A percentile compares a stretch with the other conserved stretches of the same genome.
Evolutionary conservation across 345 rosid species (phyloP).

Genomic region (Eucalyptus brandiana): DNA sequence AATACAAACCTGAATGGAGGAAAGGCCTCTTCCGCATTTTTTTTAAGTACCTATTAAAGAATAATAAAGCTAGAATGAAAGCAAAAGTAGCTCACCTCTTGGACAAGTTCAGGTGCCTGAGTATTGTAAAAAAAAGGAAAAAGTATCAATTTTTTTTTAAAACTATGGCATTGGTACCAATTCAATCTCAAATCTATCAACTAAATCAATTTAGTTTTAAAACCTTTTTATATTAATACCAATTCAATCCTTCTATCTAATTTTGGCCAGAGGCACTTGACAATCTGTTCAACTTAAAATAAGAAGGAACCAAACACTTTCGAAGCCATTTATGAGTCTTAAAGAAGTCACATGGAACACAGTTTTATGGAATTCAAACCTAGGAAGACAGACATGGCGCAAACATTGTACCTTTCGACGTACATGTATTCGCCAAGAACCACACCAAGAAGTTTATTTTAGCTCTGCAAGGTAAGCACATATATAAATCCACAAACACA

Average conservation of each 20-base stretch:
- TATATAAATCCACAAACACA: neutral
- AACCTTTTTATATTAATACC: rapidly evolving
- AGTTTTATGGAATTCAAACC: neutral
- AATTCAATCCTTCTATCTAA: too few relatives aligned
- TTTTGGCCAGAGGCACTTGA: neutral
- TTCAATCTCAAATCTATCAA: too few relatives aligned
- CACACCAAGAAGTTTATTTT: neutral
- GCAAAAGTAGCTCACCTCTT: neutral
- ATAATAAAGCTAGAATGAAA: neutral
- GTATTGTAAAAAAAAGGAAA: neutral
- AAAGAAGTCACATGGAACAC: neutral
- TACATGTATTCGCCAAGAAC: neutral
- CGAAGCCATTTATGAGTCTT: neutral
- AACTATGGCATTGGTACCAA: too few relatives aligned
- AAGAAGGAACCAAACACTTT: neutral
- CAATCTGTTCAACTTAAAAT: neutral
- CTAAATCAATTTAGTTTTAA: too few relatives aligned
- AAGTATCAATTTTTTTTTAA: too few relatives aligned
- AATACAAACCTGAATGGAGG: neutral
- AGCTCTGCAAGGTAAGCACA: neutral
- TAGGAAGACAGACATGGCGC: neutral
- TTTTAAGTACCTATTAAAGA: neutral
- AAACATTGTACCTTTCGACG: neutral
- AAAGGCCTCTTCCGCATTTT: neutral
- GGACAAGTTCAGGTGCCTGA: neutral